Percentiles rank a stretch among this genome's conserved stretches.
Evolutionary conservation across 164 flowering plant species (phyloP).

Genomic region (Hamamelis virginiana): DNA sequence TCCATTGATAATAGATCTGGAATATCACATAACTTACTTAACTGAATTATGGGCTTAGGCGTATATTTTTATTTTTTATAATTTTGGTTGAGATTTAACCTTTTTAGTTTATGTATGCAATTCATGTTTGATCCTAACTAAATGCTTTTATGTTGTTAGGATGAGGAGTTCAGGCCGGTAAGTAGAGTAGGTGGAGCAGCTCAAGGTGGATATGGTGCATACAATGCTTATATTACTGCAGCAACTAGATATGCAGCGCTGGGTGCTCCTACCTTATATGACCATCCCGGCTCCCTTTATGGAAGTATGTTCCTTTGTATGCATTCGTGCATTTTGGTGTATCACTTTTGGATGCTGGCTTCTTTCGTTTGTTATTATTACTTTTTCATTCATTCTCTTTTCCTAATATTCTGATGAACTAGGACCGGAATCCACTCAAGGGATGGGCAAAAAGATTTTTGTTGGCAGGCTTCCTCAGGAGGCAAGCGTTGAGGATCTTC

Average conservation of each 20-base stretch:
- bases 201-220: conserved; percentile 92
- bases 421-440: conserved; percentile 61
- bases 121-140: neutral
- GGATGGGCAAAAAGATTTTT: conserved; percentile 90
- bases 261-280: conserved; percentile 96
- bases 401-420: conserved; percentile 5
- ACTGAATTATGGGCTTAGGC: no score
- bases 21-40: no score
- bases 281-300: conserved; percentile 71
- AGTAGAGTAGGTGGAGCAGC: conserved; percentile 57
- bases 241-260: conserved; percentile 97
- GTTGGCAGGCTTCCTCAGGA: conserved; percentile 98
- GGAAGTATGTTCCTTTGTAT: conserved; percentile 59
- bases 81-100: neutral
- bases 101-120: neutral
- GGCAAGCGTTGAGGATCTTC: conserved; percentile 84
- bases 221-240: conserved; percentile 88
- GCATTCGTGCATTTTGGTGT: neutral
- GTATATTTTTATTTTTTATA: neutral
- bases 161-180: conserved; percentile 72
- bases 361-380: no score
- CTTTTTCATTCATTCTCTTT: neutral
- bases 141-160: conserved; percentile 35
- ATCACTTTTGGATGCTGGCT: neutral
- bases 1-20: no score